Evolutionary conservation across 2,329 filamentous ascomycete species (phyloP), one percentile per base, ranked within the genome.

Genomic region (Arthrobotrys sinensis): DNA sequence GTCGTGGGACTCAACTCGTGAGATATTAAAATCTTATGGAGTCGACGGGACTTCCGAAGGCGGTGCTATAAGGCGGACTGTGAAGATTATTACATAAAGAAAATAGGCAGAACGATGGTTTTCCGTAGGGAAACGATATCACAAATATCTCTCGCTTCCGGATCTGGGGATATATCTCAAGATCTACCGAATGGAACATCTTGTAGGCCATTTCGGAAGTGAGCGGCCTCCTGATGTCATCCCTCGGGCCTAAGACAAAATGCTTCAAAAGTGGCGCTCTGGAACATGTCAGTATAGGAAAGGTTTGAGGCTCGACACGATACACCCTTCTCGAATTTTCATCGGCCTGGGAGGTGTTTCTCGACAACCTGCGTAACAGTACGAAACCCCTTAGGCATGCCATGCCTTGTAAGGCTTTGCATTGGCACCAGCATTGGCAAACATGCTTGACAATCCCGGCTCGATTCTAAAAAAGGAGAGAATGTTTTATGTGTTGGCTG

Each of bases 1-100:
- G 24, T 28, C 24, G 24, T 28, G 48, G 34, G 46, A 50, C n/a
- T n/a, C n/a, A 12, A 40, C 68, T 32, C 16, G 14, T 60, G 11
- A 32, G 16, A 46, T 36, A 60, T 38, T n/a, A 36, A 55, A 55
- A 52, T 24, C 19, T 57, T 57, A 34, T 43, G 38, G 38, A 24
- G 65, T 57, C 40, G 14, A 64, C 60, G 36, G 46, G 65, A 65
- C 46, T 65, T 50, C 69, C 69, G 60, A 60, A 73, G 60, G 50
- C 69, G 24, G 50, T 66, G 60, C 24, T n/a, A 19, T 53, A 73
- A 66, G 69, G 69, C 69, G 69, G 28, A 73, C 19, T 43, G 34
- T 43, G 16, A 28, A 40, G 55, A 14, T 43, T 11, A 24, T 43
- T 28, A 60, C 55, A 36, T n/a, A 43, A n/a, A 43, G 24, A 53